phyloP scores from a whole-genome alignment of 345 rosid species.

The Populus deltoides region DNA sequence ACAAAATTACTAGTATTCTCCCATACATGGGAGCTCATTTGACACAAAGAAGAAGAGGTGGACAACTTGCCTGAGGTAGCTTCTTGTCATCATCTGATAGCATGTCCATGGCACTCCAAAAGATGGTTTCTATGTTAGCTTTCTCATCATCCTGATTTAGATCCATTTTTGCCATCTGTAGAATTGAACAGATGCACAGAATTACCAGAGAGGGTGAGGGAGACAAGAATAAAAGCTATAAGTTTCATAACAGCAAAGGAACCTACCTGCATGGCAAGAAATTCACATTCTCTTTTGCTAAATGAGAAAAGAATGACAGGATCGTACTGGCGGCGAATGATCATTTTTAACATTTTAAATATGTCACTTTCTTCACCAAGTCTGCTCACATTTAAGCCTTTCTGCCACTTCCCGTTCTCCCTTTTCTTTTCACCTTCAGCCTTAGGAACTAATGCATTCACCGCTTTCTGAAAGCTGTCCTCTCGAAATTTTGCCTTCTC shows the following conservation, averaged over 20 bases:
- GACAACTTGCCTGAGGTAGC: slow-evolving; percentile 91
- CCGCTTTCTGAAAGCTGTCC: slow-evolving; percentile 89
- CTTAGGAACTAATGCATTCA: slow-evolving; percentile 79
- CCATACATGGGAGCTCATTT: background rate
- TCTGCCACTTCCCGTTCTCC: slow-evolving; percentile 70
- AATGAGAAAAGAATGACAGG: slow-evolving; percentile 96
- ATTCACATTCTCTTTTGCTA: slow-evolving; percentile 96
- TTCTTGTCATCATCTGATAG: slow-evolving; percentile 97
- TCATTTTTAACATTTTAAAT: slow-evolving; percentile 97
- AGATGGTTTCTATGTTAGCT: slow-evolving; percentile 70
- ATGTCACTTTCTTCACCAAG: slow-evolving; percentile 97
- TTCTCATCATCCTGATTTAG: slow-evolving; percentile 87
- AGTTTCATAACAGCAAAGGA: background rate
- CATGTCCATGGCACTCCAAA: slow-evolving; percentile 97
- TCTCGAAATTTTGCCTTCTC: slow-evolving; percentile 90
- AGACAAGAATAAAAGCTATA: background rate
- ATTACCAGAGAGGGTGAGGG: no score
- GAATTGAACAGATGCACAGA: background rate
- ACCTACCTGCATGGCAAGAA: slow-evolving; percentile 96
- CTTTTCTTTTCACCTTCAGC: slow-evolving; percentile 70
- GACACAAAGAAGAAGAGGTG: slow-evolving; percentile 17
- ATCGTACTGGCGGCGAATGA: slow-evolving; percentile 89
- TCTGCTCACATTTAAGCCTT: slow-evolving; percentile 60
- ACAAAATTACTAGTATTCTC: background rate
- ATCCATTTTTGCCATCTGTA: slow-evolving; percentile 96